Base-by-base conservation (phyloP, 495 filamentous ascomycete species). In the Penicillium malachiteum region DNA sequence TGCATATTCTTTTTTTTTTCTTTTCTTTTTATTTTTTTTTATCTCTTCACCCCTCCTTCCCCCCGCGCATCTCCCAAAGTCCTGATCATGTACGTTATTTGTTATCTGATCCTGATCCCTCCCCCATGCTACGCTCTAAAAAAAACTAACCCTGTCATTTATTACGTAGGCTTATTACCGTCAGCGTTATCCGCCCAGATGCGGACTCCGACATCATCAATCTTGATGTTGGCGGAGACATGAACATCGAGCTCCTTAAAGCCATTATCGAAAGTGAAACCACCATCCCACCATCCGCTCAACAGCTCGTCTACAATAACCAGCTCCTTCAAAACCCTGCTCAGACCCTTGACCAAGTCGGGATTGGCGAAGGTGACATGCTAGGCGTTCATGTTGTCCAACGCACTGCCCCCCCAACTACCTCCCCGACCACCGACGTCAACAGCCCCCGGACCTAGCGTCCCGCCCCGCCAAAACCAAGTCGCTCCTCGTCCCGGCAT, bases 321-420 rank as follows among this genome's bases (percentile, higher is more conserved):
- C 83, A 84, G 42, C 83, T 94, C 18, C 84, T 98, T 47, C 76
- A 71, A 43, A 86, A 91, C 68, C 86, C 92, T 58, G 69, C 80
- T 26, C 88, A 88, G 68, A 96, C 91, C 6, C 80, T 98, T 46
- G 80, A 88, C 51, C 81, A 94, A 58, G 83, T 90, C n/a, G 81
- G 87, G 9, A 89, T 98, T 60, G 83, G 77, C 30, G 90, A 96
- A 71, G 91, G 91, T 48, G 95, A 97, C 57, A 92, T 98, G 91
- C 78, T 98, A 37, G 90, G 87, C 11, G 79, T 96, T 48, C 87
- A 93, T 67, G 85, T 93, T 55, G 79, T 80, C 46, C 50, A 71
- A 41, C 63, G 59, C 32, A 41, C 26, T 3, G 50, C 40, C 16
- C 49, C n/a, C 49, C 10, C 53, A 48, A 41, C 50, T 47, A 41